phyloP scores from a whole-genome alignment of 805 yeast genomes.

The Teunomyces lycoperdinae region DNA sequence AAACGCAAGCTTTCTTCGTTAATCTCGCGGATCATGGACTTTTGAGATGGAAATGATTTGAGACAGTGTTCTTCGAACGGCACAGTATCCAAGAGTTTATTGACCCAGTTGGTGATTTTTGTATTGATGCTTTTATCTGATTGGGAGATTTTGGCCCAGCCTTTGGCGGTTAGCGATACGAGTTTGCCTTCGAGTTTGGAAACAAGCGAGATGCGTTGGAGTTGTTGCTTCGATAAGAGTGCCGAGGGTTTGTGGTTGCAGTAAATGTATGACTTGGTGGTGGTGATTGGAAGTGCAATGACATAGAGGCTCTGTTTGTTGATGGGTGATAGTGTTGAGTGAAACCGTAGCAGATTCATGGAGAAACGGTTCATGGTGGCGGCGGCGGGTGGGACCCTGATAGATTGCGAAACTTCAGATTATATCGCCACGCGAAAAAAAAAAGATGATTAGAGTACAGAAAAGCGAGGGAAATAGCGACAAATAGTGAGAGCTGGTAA shows the following conservation, averaged over 20 bases:
- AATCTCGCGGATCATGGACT: constrained; percentile 52
- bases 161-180: constrained; percentile 47
- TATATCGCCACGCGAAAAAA: too few relatives aligned
- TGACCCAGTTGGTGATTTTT: constrained; percentile 53
- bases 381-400: not conserved
- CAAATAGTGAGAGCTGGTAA: not conserved
- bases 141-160: constrained; percentile 60
- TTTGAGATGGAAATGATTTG: constrained; percentile 70
- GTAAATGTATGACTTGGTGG: constrained; percentile 57
- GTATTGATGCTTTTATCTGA: constrained; percentile 59
- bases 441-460: too few relatives aligned
- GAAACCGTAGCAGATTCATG: not conserved
- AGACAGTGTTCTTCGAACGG: constrained; percentile 82
- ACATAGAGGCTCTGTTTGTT: constrained; percentile 41
- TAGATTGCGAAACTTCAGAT: not conserved
- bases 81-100: constrained; percentile 54
- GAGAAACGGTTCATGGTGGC: not conserved
- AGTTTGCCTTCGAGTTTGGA: constrained; percentile 46
- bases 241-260: constrained; percentile 53
- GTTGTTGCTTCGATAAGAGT: constrained; percentile 23
- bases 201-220: constrained; percentile 26
- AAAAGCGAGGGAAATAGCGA: not conserved
- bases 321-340: constrained; percentile 4
- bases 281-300: constrained; percentile 70
- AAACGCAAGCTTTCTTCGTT: constrained; percentile 18